Percentiles rank a stretch among this genome's conserved stretches.
phyloP scores from a whole-genome alignment of 805 yeast species.

The Kodamaea kakaduensis region DNA sequence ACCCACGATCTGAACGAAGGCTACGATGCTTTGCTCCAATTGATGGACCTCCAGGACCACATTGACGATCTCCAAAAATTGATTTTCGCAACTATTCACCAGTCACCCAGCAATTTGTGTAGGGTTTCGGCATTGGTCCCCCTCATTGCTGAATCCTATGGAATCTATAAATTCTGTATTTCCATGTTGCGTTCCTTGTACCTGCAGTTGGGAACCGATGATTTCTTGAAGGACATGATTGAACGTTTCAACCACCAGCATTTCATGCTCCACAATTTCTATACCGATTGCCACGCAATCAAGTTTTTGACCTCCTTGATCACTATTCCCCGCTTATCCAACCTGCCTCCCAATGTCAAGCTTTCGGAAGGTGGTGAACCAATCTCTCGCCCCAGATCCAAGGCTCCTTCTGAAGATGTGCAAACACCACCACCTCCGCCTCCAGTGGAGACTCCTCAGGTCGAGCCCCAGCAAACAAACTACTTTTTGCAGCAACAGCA shows the following conservation, averaged over 20 bases:
- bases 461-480: conserved; percentile 50
- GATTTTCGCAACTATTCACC: conserved; percentile 66
- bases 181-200: conserved; percentile 90
- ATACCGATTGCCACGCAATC: conserved; percentile 84
- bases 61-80: conserved; percentile 75
- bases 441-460: conserved; percentile 43
- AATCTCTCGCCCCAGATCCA: conserved; percentile 30
- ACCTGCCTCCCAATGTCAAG: conserved; percentile 56
- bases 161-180: conserved; percentile 82
- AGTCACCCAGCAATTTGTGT: conserved; percentile 63
- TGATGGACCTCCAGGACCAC: conserved; percentile 81
- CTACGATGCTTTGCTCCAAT: conserved; percentile 79
- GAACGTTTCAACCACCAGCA: conserved; percentile 71
- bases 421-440: conserved; percentile 40
- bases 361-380: conserved; percentile 32
- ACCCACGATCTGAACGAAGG: conserved; percentile 96
- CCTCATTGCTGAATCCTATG: conserved; percentile 84
- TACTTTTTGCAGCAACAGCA: conserved; percentile 41
- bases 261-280: conserved; percentile 71
- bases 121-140: conserved; percentile 86
- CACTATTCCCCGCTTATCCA: conserved; percentile 66
- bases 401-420: conserved; percentile 47
- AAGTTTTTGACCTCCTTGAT: conserved; percentile 77
- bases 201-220: conserved; percentile 66
- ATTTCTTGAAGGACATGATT: conserved; percentile 69